Conservation (phyloP, 1,139 yeast genomes). For the Oligophagozyma castellii region DNA sequence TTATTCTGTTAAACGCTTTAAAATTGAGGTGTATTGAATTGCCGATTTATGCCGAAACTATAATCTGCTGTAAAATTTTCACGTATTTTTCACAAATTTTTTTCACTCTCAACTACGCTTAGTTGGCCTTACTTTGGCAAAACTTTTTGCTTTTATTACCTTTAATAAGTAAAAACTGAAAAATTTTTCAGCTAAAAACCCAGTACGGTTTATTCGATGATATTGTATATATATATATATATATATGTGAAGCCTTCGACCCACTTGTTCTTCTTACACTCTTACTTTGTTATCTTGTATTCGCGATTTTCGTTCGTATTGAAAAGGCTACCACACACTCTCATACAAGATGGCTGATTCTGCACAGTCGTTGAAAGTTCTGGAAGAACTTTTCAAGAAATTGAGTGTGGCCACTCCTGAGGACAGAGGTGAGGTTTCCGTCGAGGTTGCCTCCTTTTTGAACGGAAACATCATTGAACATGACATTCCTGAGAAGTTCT, state of each 20-base stretch:
- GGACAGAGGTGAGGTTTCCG: constrained; percentile 75
- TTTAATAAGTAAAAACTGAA: too few species aligned
- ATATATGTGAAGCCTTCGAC: constrained; percentile 1
- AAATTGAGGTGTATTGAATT: too few species aligned
- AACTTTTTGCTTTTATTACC: too few species aligned
- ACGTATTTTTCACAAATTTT: too few species aligned
- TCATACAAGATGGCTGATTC: constrained; percentile 29
- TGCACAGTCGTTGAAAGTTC: constrained; percentile 47
- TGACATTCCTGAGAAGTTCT: constrained; percentile 89
- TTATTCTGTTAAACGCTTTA: too few species aligned
- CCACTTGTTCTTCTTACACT: too few species aligned
- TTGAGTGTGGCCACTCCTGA: constrained; percentile 79
- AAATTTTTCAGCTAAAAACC: too few species aligned
- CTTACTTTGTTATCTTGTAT: constrained; percentile 1
- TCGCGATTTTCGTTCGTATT: constrained; percentile 1
- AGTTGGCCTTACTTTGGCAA: too few species aligned
- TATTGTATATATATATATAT: background rate
- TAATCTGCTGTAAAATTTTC: too few species aligned
- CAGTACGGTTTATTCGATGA: background rate
- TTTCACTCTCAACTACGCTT: too few species aligned
- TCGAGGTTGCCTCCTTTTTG: constrained; percentile 83
- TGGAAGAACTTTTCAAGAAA: constrained; percentile 86
- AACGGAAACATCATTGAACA: constrained; percentile 97
- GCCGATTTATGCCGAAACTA: too few species aligned
- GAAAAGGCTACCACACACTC: constrained; percentile 5